phyloP scores from a whole-genome alignment of 2,329 filamentous ascomycete species.

The Alternaria sp. region DNA sequence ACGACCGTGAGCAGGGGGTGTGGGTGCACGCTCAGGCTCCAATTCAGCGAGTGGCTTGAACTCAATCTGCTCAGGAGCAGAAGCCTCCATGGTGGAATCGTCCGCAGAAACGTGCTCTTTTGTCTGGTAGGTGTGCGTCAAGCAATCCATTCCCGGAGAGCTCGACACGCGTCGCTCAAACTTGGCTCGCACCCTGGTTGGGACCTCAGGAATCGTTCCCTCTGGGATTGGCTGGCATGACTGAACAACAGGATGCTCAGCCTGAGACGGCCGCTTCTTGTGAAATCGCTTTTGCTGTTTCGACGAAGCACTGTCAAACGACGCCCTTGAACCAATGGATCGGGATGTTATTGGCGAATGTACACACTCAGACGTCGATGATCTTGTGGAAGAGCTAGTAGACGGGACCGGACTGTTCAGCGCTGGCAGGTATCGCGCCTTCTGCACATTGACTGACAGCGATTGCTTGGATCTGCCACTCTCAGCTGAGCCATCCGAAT shows the following conservation, averaged over 20 bases:
- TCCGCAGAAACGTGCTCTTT: conserved; percentile 32
- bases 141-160: conserved; percentile 45
- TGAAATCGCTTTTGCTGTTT: conserved; percentile 36
- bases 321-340: conserved; percentile 28
- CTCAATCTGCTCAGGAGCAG: conserved; percentile 14
- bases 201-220: conserved; percentile 42
- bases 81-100: conserved; percentile 7
- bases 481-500: not conserved
- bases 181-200: conserved; percentile 41
- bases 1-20: conserved; percentile 29
- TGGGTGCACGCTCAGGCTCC: conserved; percentile 30
- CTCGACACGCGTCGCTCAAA: conserved; percentile 46
- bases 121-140: conserved; percentile 45
- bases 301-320: conserved; percentile 27
- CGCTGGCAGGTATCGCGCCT: conserved; percentile 8
- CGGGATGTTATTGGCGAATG: conserved; percentile 28
- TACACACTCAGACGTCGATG: conserved; percentile 13
- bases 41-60: conserved; percentile 21
- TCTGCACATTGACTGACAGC: not conserved
- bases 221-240: conserved; percentile 38
- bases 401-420: conserved; percentile 19
- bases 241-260: conserved; percentile 39
- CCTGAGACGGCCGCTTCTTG: conserved; percentile 37
- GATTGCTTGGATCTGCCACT: not conserved
- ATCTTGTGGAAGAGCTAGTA: conserved; percentile 10